Conservation (phyloP, 139 green algal genomes). For the Marvania coccoides region DNA sequence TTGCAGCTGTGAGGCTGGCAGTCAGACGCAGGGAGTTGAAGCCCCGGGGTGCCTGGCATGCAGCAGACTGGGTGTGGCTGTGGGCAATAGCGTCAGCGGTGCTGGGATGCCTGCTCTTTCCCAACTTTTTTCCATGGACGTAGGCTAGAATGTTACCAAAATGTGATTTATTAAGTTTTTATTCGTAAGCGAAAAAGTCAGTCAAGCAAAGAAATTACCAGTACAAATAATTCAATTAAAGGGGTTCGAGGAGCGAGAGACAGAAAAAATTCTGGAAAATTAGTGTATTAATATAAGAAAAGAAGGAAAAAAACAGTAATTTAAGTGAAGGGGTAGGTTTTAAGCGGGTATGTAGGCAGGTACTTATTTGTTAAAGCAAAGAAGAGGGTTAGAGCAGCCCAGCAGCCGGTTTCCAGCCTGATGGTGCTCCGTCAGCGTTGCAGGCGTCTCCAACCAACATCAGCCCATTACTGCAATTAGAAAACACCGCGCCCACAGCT, state of each 20-base stretch:
- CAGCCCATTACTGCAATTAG: not conserved
- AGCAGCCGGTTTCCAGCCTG: no score
- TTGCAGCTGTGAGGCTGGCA: slow-evolving; percentile 26
- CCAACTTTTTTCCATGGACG: slow-evolving; percentile 75
- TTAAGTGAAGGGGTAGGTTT: no score
- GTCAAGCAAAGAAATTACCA: not conserved
- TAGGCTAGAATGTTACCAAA: slow-evolving; percentile 18
- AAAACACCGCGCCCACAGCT: not conserved
- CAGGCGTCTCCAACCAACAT: not conserved
- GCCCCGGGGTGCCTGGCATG: no score
- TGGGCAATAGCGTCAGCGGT: slow-evolving; percentile 47
- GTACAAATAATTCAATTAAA: not conserved
- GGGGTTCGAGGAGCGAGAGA: not conserved
- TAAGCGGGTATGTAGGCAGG: no score
- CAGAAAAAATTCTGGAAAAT: not conserved
- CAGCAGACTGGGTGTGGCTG: slow-evolving; percentile 30
- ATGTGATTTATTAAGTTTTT: no score
- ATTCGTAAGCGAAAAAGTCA: not conserved
- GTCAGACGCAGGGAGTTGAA: no score
- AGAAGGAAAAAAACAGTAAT: not conserved
- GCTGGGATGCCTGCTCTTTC: slow-evolving; percentile 58
- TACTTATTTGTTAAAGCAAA: no score
- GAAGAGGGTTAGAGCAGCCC: no score
- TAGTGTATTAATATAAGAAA: not conserved
- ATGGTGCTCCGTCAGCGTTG: no score